Evolutionary conservation across 495 filamentous ascomycete species (phyloP).

Genomic region (Parachaetomium inaequale): DNA sequence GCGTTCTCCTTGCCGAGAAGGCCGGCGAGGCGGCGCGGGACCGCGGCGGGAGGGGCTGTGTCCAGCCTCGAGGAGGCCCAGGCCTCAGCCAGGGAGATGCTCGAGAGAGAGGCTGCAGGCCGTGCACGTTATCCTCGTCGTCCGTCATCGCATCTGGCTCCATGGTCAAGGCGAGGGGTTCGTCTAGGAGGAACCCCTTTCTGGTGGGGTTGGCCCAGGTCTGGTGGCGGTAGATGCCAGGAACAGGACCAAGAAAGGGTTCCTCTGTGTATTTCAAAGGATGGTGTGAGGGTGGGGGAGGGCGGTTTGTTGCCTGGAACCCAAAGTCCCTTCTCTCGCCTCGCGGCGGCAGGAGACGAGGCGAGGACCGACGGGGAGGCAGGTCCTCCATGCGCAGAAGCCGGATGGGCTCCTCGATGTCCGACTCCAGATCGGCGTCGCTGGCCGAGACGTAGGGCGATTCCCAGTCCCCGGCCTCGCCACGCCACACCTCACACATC

Average conservation of each 20-base stretch:
- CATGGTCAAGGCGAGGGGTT: not conserved
- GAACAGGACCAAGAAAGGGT: not conserved
- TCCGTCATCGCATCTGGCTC: slow-evolving; percentile 16
- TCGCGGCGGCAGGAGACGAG: slow-evolving; percentile 9
- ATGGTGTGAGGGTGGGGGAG: not conserved
- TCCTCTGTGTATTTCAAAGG: not conserved
- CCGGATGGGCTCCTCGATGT: slow-evolving; percentile 14
- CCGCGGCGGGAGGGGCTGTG: slow-evolving; percentile 3
- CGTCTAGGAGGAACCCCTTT: slow-evolving; percentile 3
- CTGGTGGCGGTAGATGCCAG: not conserved
- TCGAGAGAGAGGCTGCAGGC: not conserved
- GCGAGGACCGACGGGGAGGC: slow-evolving; percentile 13
- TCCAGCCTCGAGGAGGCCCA: not conserved
- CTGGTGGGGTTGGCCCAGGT: not conserved
- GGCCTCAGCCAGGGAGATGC: not conserved
- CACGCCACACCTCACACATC: slow-evolving; percentile 32
- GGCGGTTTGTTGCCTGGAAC: not conserved
- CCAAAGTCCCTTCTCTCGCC: slow-evolving; percentile 15
- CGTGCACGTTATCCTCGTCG: not conserved
- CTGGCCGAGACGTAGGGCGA: slow-evolving; percentile 27
- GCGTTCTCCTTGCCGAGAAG: slow-evolving; percentile 22
- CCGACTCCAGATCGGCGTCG: slow-evolving; percentile 15
- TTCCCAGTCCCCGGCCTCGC: slow-evolving; percentile 32
- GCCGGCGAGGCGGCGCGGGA: slow-evolving; percentile 9
- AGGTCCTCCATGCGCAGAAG: slow-evolving; percentile 14